Evolutionary conservation across 805 yeast genomes (phyloP).

Genomic region (Starmerella geochares): DNA sequence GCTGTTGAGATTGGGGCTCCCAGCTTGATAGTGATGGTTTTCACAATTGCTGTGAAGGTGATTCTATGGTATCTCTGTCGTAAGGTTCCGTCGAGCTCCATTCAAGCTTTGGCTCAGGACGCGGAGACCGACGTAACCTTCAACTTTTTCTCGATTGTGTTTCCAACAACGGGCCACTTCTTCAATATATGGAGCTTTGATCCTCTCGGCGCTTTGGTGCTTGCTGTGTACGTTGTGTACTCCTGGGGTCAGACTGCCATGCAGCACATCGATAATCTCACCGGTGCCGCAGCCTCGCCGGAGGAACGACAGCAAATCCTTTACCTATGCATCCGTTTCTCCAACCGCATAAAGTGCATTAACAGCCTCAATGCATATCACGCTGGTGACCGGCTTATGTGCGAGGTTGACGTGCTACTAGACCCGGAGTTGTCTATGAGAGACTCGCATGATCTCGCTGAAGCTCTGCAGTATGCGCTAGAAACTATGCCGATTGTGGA

Average conservation of each 20-base stretch:
- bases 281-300: conserved; percentile 60
- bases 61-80: conserved; percentile 58
- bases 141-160: conserved; percentile 57
- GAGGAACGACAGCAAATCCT: conserved; percentile 56
- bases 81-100: conserved; percentile 50
- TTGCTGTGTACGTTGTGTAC: conserved; percentile 51
- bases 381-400: conserved; percentile 65
- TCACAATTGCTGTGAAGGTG: conserved; percentile 51
- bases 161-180: conserved; percentile 53
- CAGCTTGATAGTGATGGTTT: conserved; percentile 50
- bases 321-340: conserved; percentile 58
- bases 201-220: conserved; percentile 57
- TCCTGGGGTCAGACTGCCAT: conserved; percentile 58
- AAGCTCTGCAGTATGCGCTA: conserved; percentile 67
- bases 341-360: conserved; percentile 53
- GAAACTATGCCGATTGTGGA: conserved; percentile 71
- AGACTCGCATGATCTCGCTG: conserved; percentile 73
- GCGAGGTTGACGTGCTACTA: conserved; percentile 63
- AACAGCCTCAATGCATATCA: conserved; percentile 64
- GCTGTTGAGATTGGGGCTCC: conserved; percentile 41
- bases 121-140: conserved; percentile 69
- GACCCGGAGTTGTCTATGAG: conserved; percentile 43
- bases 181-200: conserved; percentile 59
- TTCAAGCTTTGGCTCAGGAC: conserved; percentile 73
- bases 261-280: conserved; percentile 63